Evolutionary conservation across 2,329 filamentous ascomycete species (phyloP).

Genomic region (Aschersonia sp.): DNA sequence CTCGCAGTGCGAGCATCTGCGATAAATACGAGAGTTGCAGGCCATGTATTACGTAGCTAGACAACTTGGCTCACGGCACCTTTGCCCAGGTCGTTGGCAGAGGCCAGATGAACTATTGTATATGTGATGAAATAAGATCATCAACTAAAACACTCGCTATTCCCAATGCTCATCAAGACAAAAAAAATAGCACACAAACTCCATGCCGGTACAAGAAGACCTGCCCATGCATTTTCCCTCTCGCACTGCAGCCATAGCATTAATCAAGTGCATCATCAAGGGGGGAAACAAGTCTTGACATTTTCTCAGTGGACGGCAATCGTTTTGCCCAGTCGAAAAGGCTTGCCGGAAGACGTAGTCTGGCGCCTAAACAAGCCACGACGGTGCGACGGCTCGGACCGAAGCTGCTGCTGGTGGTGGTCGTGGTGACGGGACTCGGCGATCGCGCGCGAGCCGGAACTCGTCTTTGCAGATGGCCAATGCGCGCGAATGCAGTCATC

Average conservation of each 20-base stretch:
- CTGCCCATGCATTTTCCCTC: too few relatives aligned
- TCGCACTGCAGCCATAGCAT: not conserved
- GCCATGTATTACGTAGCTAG: too few relatives aligned
- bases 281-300: not conserved
- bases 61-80: too few relatives aligned
- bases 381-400: conserved; percentile 1
- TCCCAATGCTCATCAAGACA: too few relatives aligned
- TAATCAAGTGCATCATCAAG: not conserved
- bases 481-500: conserved; percentile 80
- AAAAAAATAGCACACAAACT: too few relatives aligned
- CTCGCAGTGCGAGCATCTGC: too few relatives aligned
- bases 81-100: too few relatives aligned
- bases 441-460: not conserved
- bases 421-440: not conserved
- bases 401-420: not conserved
- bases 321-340: conserved; percentile 20
- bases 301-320: conserved; percentile 19
- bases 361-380: conserved; percentile 5
- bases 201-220: too few relatives aligned
- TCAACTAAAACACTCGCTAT: too few relatives aligned
- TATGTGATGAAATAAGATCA: too few relatives aligned
- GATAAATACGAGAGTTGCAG: too few relatives aligned
- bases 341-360: conserved; percentile 17
- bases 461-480: conserved; percentile 34
- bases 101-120: too few relatives aligned